Base-by-base conservation (phyloP, 2,329 filamentous ascomycete species). In the Sordariomycetes sp. region DNA sequence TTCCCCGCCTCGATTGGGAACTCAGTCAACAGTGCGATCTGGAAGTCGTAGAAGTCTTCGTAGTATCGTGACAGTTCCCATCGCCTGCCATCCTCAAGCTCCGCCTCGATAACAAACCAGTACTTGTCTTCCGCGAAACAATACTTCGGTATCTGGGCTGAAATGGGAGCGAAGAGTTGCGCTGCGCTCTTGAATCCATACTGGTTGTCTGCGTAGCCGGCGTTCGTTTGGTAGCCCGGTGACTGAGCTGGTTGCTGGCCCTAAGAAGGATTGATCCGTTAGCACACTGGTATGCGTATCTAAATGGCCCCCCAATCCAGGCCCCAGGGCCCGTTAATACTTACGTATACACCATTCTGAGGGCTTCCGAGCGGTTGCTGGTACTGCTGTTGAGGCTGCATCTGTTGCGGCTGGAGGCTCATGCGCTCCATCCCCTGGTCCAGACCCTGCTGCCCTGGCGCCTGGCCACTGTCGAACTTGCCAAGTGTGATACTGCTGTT, bases 11-110 rank as follows among this genome's bases (percentile, higher is more conserved):
- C 94, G 40, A 89, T 85, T 24, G 94, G 93, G 67, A 97, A 97
- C 63, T 86, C 90, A 52, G 91, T 93, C 54, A 99, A 82, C 10
- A 99, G 84, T 35, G 91, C 90, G 68, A 97, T 97, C 70, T 99
- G 94, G 71, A 97, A 93, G 71, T 97, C 94, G 74, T 97, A 99
- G 69, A 99, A 99, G 74, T 97, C 94, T 71, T 97, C 91, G 68
- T 99, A 99, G 68, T 96, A 94, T 62, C 94, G 85, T 46, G 90
- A 93, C 55, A 99, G 76, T 69, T 97, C 92, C 91, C 92, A 97
- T 68, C 89, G 87, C 53, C 89, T 82, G 54, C 91, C 92, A 68
- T 97, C 92, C 67, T 96, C 90, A 71, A 97, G 83, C 65, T 87
- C 81, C 25, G 89, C 90, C 70, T 97, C 92, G 60, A 99, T 93